Percentiles rank a stretch among this genome's conserved stretches.
These are phyloP conservation scores for Peltaster fructicola DNA, from an alignment of 2,329 filamentous ascomycete genomes.

Conservation along the genomic window DNA sequence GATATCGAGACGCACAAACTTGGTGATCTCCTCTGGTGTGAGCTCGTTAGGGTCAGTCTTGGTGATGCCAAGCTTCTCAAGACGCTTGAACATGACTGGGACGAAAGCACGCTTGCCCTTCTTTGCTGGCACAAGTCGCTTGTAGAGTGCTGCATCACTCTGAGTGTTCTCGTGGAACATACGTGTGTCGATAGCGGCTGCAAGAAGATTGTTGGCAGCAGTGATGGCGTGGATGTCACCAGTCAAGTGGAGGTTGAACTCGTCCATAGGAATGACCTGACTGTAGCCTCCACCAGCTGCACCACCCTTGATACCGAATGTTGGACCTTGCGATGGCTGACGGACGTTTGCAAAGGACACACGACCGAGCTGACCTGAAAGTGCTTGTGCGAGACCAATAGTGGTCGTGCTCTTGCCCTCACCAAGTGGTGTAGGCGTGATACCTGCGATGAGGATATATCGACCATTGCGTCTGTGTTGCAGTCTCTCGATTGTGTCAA, in stretches of 20 bases:
- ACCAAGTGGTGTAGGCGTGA: conserved; percentile 88
- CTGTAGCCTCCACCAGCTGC: conserved; percentile 95
- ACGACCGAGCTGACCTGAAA: conserved; percentile 73
- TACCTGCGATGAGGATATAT: conserved; percentile 86
- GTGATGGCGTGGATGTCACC: conserved; percentile 97
- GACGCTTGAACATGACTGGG: conserved; percentile 76
- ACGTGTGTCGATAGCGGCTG: conserved; percentile 88
- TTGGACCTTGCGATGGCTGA: conserved; percentile 91
- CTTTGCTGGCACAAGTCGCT: conserved; percentile 72
- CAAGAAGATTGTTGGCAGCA: conserved; percentile 90
- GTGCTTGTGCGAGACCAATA: conserved; percentile 81
- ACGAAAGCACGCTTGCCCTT: conserved; percentile 76
- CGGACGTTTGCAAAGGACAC: conserved; percentile 92
- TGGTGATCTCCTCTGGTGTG: conserved; percentile 70
- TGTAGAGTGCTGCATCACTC: conserved; percentile 75
- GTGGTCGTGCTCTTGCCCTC: conserved; percentile 98
- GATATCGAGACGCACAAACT: conserved; percentile 88
- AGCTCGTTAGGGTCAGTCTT: conserved; percentile 88
- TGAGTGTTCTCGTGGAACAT: conserved; percentile 98
- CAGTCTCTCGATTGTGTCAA: conserved; percentile 64
- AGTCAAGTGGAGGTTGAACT: conserved; percentile 95
- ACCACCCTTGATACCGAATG: conserved; percentile 97
- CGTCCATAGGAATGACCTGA: conserved; percentile 98
- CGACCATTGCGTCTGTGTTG: conserved; percentile 74
- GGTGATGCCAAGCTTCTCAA: conserved; percentile 89